Conservation (phyloP, 2,329 filamentous ascomycete genomes). For the Curvularia sp. region DNA sequence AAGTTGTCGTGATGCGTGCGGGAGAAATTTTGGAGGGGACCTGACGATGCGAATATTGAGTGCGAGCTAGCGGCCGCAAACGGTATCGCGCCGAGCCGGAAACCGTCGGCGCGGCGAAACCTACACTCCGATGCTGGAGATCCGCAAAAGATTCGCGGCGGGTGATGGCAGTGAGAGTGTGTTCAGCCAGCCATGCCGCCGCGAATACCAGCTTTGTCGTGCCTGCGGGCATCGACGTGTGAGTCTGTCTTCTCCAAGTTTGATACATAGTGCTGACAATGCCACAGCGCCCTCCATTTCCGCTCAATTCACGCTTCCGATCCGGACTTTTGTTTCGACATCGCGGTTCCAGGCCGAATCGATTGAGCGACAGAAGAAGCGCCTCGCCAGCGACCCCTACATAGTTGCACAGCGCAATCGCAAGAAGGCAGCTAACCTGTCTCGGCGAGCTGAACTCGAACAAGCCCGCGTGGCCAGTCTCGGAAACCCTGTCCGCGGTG, state of each 20-base stretch:
- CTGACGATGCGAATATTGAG: conserved; percentile 25
- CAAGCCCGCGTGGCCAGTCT: conserved; percentile 68
- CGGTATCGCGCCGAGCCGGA: conserved; percentile 13
- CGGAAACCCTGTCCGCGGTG: conserved; percentile 81
- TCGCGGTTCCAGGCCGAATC: conserved; percentile 64
- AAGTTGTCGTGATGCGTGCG: conserved; percentile 35
- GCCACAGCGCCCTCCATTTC: conserved; percentile 28
- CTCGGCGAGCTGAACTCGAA: conserved; percentile 73
- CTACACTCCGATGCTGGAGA: conserved; percentile 2
- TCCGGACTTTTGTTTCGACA: conserved; percentile 67
- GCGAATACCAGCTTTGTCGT: conserved; percentile 54
- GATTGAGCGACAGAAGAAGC: conserved; percentile 59
- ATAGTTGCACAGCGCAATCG: conserved; percentile 80
- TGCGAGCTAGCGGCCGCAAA: conserved; percentile 20
- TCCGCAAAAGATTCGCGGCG: conserved; percentile 28
- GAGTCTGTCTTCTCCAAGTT: conserved; percentile 1
- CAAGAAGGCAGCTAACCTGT: conserved; percentile 81
- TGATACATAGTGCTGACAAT: conserved; percentile 2
- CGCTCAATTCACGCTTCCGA: conserved; percentile 59
- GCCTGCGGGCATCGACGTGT: conserved; percentile 54
- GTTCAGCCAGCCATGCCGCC: conserved; percentile 53
- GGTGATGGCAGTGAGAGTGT: conserved; percentile 12
- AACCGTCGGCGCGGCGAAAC: conserved; percentile 20
- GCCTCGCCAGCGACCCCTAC: conserved; percentile 80
- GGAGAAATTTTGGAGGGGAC: conserved; percentile 29